phyloP scores from a whole-genome alignment of 2,329 filamentous ascomycete species.

The Claviceps humidiphila region DNA sequence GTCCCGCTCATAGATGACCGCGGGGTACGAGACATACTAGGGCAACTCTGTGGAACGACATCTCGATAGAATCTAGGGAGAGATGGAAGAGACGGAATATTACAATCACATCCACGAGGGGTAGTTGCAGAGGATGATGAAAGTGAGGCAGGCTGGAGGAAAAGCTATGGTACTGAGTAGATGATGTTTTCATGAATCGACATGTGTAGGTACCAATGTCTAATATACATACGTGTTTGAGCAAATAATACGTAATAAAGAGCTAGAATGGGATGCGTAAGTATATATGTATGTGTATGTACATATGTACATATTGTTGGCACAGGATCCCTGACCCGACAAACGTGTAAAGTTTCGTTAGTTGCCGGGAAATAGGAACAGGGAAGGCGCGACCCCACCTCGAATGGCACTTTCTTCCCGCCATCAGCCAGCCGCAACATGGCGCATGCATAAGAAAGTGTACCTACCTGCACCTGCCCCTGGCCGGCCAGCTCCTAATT shows the following conservation, averaged over 20 bases:
- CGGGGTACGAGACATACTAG: not conserved
- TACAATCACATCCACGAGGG: not conserved
- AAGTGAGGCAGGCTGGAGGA: not conserved
- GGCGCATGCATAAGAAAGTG: too few species aligned
- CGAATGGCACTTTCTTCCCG: not conserved
- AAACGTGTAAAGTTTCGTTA: not conserved
- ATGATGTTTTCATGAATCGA: not conserved
- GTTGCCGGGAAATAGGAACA: not conserved
- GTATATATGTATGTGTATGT: not conserved
- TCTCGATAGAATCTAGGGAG: not conserved
- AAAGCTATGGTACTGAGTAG: not conserved
- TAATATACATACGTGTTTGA: too few species aligned
- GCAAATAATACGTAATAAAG: not conserved
- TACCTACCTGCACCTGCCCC: too few species aligned
- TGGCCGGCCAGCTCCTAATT: too few species aligned
- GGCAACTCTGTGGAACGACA: not conserved
- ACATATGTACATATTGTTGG: too few species aligned
- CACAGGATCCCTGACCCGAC: too few species aligned
- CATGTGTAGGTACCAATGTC: too few species aligned
- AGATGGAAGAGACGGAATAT: not conserved
- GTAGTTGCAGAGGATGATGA: not conserved
- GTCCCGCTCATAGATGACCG: slow-evolving; percentile 15
- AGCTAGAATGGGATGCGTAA: not conserved
- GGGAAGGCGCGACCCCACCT: not conserved
- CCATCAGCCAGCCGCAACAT: too few species aligned